phyloP scores from a whole-genome alignment of 169 alveolate species.

The Plasmodium vivax region DNA sequence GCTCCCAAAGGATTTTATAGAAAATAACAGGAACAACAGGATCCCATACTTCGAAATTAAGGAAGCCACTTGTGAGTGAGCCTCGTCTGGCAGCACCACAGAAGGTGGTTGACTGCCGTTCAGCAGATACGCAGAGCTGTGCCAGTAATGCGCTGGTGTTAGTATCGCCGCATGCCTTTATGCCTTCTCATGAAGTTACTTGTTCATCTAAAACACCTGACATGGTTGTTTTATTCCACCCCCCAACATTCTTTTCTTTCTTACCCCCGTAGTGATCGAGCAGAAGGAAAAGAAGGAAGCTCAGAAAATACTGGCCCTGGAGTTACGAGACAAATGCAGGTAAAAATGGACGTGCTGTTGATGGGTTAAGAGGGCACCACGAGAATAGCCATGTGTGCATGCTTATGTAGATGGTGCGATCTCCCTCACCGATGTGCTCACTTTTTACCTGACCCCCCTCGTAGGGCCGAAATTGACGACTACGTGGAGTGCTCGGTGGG shows the following conservation, averaged over 20 bases:
- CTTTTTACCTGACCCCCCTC: background rate
- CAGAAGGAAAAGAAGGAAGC: slow-evolving; percentile 73
- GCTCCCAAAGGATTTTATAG: slow-evolving; percentile 63
- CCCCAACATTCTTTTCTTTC: background rate
- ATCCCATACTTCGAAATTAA: slow-evolving; percentile 70
- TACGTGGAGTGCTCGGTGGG: slow-evolving; percentile 73
- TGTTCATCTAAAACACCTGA: background rate
- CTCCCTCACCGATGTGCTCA: background rate
- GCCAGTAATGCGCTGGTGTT: background rate
- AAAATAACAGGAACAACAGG: slow-evolving; percentile 70
- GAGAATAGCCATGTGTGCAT: background rate
- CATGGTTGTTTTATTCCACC: background rate
- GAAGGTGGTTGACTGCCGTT: background rate
- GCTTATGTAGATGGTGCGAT: background rate
- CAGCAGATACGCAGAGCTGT: background rate
- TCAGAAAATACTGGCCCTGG: slow-evolving; percentile 65
- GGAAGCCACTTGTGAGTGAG: slow-evolving; percentile 50
- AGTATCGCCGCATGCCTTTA: background rate
- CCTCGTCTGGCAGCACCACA: background rate
- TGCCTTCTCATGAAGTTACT: background rate
- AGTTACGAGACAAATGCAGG: slow-evolving; percentile 74
- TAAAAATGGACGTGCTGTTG: background rate
- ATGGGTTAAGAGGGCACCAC: background rate
- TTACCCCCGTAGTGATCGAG: slow-evolving; percentile 33
- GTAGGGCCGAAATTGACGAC: slow-evolving; percentile 71